phyloP scores from a whole-genome alignment of 2,329 filamentous ascomycete genomes.

The Shiraia sp. region DNA sequence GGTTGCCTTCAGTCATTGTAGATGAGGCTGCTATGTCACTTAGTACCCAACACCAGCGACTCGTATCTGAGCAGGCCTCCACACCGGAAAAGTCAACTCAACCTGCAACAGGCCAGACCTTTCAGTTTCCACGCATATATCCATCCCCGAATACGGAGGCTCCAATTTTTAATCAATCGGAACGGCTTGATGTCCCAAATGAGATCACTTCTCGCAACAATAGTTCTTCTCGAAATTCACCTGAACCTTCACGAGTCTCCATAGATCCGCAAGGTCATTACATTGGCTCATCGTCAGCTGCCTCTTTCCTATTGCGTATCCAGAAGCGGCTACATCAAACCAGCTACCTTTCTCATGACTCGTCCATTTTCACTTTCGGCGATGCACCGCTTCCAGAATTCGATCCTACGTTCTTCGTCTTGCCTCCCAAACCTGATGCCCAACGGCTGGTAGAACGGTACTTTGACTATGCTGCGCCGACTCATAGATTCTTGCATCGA shows the following conservation, averaged over 20 bases:
- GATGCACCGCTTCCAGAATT: constrained; percentile 54
- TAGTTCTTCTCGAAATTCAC: constrained; percentile 46
- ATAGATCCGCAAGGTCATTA: constrained; percentile 54
- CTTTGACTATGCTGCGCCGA: constrained; percentile 64
- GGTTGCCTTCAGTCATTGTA: constrained; percentile 48
- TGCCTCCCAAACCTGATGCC: constrained; percentile 49
- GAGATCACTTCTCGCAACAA: constrained; percentile 20
- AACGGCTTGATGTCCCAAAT: constrained; percentile 16
- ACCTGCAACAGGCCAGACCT: constrained; percentile 15
- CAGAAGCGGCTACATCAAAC: constrained; percentile 54
- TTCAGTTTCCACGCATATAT: constrained; percentile 24
- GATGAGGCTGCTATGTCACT: constrained; percentile 34
- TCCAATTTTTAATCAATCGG: constrained; percentile 15
- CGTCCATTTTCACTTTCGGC: constrained; percentile 56
- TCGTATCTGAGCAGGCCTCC: constrained; percentile 15
- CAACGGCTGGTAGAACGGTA: constrained; percentile 56
- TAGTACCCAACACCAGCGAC: constrained; percentile 17
- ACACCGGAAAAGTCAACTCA: constrained; percentile 11
- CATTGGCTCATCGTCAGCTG: constrained; percentile 53
- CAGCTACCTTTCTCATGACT: constrained; percentile 40
- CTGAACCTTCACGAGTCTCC: constrained; percentile 48
- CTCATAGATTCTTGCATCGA: constrained; percentile 62
- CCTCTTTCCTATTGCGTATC: constrained; percentile 55
- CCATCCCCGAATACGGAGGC: constrained; percentile 20
- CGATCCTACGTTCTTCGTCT: constrained; percentile 49